Percentiles rank a stretch among this genome's conserved stretches.
Evolutionary conservation across 768 basidiomycete species (phyloP).

Genomic region (Tricholoma flavovirens): DNA sequence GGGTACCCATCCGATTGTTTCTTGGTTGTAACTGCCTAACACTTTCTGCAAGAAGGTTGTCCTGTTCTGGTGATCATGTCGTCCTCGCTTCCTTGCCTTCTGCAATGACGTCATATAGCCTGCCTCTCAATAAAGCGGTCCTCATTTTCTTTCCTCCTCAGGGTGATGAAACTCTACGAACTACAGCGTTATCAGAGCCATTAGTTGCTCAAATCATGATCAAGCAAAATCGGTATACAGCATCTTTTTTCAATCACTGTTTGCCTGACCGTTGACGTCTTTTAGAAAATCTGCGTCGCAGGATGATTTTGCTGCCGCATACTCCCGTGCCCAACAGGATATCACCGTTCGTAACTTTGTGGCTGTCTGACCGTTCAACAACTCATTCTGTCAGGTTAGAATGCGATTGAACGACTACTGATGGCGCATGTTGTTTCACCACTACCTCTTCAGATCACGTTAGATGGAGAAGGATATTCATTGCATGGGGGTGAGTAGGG

Average conservation of each 20-base stretch:
- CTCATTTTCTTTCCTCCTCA: conserved; percentile 28
- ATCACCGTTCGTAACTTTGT: conserved; percentile 26
- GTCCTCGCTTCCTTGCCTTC: not conserved
- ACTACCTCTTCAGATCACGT: conserved; percentile 21
- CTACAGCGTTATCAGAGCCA: conserved; percentile 6
- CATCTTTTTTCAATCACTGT: not conserved
- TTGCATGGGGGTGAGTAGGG: conserved; percentile 23
- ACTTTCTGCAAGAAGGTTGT: not conserved
- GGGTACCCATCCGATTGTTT: too few species aligned
- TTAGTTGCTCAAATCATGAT: conserved; percentile 29
- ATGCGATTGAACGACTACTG: conserved; percentile 28
- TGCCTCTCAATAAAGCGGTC: conserved; percentile 27
- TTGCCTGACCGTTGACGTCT: not conserved
- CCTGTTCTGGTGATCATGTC: not conserved
- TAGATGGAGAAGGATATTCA: conserved; percentile 26
- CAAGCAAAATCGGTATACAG: conserved; percentile 22
- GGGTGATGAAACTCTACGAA: not conserved
- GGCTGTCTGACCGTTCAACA: not conserved
- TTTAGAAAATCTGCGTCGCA: conserved; percentile 13
- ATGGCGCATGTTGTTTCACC: conserved; percentile 24
- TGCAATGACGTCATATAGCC: conserved; percentile 27
- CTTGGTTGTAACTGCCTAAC: too few species aligned
- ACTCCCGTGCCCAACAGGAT: conserved; percentile 27
- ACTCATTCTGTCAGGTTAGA: conserved; percentile 13
- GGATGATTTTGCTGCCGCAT: conserved; percentile 19